Base-by-base conservation (phyloP, 169 alveolate genomes). In the Cryptosporidium tyzzeri region DNA sequence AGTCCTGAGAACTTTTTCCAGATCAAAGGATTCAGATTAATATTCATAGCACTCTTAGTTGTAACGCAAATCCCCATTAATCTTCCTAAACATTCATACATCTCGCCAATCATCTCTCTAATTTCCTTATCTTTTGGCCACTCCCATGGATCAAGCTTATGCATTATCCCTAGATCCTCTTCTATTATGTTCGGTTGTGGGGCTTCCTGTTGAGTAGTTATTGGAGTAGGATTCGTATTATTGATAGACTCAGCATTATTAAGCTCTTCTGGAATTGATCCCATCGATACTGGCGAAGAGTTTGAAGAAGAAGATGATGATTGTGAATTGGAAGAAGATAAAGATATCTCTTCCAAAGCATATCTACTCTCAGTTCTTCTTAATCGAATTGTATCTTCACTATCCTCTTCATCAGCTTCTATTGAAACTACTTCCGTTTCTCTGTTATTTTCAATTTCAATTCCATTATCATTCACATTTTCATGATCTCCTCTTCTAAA, bases 61-160 rank as follows among this genome's bases (percentile, higher is more conserved):
- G 96, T 93, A 70, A 92, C 92, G 74, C 97, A 95, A 96, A 96
- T 95, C 16, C 96, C 97, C 93, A 94, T 93, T n/a, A 96, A 91
- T 75, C 98, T 94, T 29, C 98, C 98, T 84, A 96, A 93, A 26
- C 97, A 92, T 80, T 96, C 98, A 85, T 95, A 95, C 97, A 96
- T 95, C 59, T 80, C 89, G 0, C 14, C 59, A 59, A 80, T 80
- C 18, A 80, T 80, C 41, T 80, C 89, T n/a, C 59, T 65, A 16
- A 41, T 62, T 8, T 37, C 75, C 35, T 80, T 80, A 10, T 80
- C 89, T 39, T 61, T 80, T 41, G 89, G 89, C 89, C 89, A 80
- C 37, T 80, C 89, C 89, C 89, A 80, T 3, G 89, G 89, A 14
- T 80, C 89, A 16, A 80, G 44, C 59, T 80, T 80, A 26, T 62